phyloP scores from a whole-genome alignment of 768 basidiomycete genomes.

The Albatrellus ellisii region DNA sequence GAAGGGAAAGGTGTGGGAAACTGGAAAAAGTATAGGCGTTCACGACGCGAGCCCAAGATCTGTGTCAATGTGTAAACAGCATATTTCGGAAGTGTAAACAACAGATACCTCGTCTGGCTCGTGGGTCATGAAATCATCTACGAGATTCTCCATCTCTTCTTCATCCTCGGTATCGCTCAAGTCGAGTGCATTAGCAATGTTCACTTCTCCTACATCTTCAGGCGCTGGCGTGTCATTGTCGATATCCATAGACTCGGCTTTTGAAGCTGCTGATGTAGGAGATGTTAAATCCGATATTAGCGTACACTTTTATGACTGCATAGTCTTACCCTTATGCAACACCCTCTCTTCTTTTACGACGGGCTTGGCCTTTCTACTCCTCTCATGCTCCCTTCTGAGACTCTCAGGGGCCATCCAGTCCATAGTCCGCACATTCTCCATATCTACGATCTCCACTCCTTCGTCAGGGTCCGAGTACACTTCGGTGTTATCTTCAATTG shows the following conservation, averaged over 20 bases:
- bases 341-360: constrained; percentile 29
- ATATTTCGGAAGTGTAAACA: constrained; percentile 1
- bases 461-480: constrained; percentile 81
- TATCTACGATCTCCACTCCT: constrained; percentile 77
- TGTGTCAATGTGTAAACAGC: constrained; percentile 15
- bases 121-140: constrained; percentile 44
- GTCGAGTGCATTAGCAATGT: constrained; percentile 48
- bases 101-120: constrained; percentile 27
- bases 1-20: constrained; percentile 79
- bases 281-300: no score
- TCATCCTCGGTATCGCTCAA: constrained; percentile 70
- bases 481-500: constrained; percentile 43
- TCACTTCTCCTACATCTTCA: constrained; percentile 23
- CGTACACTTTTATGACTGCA: no score
- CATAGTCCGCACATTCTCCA: constrained; percentile 63
- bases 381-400: constrained; percentile 35
- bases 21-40: constrained; percentile 79
- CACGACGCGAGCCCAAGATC: constrained; percentile 41
- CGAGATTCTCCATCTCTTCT: constrained; percentile 65
- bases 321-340: constrained; percentile 19
- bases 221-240: constrained; percentile 10
- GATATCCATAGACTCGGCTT: constrained; percentile 16
- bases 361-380: constrained; percentile 23
- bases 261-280: constrained; percentile 8
- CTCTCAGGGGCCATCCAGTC: constrained; percentile 87